Percentiles rank a stretch among this genome's conserved stretches.
Evolutionary conservation across 352 stramenopile genomes (phyloP).

Genomic region (Phytophthora cryptogea): DNA sequence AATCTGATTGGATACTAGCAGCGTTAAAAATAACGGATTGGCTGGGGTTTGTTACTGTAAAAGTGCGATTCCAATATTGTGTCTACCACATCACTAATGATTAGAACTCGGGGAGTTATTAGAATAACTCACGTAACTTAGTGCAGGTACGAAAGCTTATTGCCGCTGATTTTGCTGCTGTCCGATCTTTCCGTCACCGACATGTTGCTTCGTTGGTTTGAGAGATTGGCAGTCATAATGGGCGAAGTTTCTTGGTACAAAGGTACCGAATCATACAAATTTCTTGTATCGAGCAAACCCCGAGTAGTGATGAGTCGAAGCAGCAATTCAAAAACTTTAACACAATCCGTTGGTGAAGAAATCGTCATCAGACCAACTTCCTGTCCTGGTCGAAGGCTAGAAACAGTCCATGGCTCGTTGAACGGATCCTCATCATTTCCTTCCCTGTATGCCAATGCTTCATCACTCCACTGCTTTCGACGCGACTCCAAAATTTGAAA

Average conservation of each 20-base stretch:
- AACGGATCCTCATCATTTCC: conserved; percentile 9
- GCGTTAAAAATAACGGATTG: conserved; percentile 1
- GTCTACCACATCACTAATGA: background rate
- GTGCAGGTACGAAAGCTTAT: background rate
- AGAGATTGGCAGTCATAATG: background rate
- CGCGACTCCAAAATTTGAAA: conserved; percentile 37
- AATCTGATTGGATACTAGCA: background rate
- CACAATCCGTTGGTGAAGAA: conserved; percentile 33
- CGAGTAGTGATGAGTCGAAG: conserved; percentile 54
- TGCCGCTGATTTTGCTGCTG: background rate
- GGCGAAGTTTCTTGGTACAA: background rate
- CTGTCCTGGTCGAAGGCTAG: conserved; percentile 24
- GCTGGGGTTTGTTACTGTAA: background rate
- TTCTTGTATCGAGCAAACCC: conserved; percentile 18
- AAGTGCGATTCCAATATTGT: background rate
- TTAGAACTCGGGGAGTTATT: background rate
- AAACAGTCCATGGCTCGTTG: conserved; percentile 36
- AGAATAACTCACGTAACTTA: background rate
- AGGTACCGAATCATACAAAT: background rate
- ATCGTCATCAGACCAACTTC: conserved; percentile 37
- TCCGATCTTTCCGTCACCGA: background rate
- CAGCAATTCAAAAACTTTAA: conserved; percentile 55
- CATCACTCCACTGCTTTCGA: conserved; percentile 44
- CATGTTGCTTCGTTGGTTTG: background rate
- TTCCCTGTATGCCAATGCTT: conserved; percentile 21